phyloP scores from a whole-genome alignment of 2,329 filamentous ascomycete species.

The Trichophaea hybrida region DNA sequence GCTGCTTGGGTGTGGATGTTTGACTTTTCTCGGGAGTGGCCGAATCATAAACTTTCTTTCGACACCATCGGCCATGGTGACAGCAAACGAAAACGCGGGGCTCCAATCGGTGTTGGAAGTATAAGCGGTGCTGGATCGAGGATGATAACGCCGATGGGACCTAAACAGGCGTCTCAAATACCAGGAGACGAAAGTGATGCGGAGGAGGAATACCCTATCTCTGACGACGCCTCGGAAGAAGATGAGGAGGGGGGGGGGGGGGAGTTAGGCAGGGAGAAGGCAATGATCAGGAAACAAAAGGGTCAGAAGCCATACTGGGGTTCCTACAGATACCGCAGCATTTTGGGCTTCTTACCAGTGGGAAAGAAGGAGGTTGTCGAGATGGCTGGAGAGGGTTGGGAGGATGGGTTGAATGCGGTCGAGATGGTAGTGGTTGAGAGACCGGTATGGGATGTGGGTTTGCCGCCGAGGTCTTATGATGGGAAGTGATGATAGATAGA shows the following conservation, averaged over 20 bases:
- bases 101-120: constrained; percentile 7
- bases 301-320: constrained; percentile 46
- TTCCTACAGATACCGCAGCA: constrained; percentile 88
- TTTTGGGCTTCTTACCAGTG: constrained; percentile 58
- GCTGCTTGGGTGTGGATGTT: constrained; percentile 83
- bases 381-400: constrained; percentile 29
- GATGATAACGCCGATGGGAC: background rate
- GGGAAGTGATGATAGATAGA: background rate
- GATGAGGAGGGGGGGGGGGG: constrained; percentile 8
- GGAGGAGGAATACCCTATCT: constrained; percentile 22
- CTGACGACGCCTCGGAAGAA: constrained; percentile 13
- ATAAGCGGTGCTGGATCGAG: background rate
- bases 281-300: constrained; percentile 25
- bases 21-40: constrained; percentile 45
- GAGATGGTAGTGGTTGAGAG: constrained; percentile 85
- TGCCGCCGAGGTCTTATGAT: constrained; percentile 53
- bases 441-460: constrained; percentile 66
- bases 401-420: constrained; percentile 33
- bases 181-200: constrained; percentile 26
- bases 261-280: background rate
- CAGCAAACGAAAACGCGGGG: constrained; percentile 12
- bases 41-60: background rate
- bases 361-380: constrained; percentile 36
- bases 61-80: background rate
- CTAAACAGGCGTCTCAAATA: background rate